phyloP scores from a whole-genome alignment of 805 yeast species.

The Metschnikowia chrysomelidarum region DNA sequence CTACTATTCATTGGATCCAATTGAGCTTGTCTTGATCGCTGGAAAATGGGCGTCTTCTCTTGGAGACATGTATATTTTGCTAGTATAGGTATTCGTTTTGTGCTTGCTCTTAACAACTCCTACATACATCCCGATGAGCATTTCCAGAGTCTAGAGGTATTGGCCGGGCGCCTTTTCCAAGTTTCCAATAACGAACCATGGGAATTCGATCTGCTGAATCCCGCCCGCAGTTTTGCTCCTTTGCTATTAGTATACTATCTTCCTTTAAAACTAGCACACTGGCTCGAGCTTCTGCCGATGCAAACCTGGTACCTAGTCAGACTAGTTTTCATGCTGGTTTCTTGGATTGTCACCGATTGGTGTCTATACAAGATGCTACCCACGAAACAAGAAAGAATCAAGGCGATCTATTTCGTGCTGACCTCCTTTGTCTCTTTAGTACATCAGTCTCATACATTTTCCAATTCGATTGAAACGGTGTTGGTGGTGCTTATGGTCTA shows the following conservation, averaged over 20 bases:
- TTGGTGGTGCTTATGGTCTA: conserved; percentile 51
- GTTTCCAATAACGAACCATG: conserved; percentile 59
- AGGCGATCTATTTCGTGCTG: conserved; percentile 49
- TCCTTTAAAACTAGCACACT: conserved; percentile 35
- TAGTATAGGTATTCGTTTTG: conserved; percentile 48
- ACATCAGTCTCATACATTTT: conserved; percentile 82
- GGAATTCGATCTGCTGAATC: conserved; percentile 65
- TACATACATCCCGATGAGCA: conserved; percentile 98
- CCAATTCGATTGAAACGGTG: conserved; percentile 79
- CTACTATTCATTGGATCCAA: no score
- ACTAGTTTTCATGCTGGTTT: conserved; percentile 42
- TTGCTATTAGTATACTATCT: conserved; percentile 72
- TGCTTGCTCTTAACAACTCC: conserved; percentile 65
- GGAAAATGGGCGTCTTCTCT: conserved; percentile 12
- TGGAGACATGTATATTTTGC: conserved; percentile 51
- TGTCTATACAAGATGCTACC: conserved; percentile 47
- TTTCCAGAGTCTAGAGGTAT: conserved; percentile 82
- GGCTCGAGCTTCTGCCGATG: conserved; percentile 43
- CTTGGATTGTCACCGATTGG: conserved; percentile 39
- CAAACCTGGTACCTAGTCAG: conserved; percentile 54
- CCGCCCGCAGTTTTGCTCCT: conserved; percentile 73
- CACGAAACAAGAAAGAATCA: conserved; percentile 48
- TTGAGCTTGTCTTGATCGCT: no score
- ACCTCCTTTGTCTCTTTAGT: conserved; percentile 70
- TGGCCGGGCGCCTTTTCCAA: conserved; percentile 49